Base-by-base conservation (phyloP, 2,329 filamentous ascomycete genomes). In the Aspergillus pseudotamarii region DNA sequence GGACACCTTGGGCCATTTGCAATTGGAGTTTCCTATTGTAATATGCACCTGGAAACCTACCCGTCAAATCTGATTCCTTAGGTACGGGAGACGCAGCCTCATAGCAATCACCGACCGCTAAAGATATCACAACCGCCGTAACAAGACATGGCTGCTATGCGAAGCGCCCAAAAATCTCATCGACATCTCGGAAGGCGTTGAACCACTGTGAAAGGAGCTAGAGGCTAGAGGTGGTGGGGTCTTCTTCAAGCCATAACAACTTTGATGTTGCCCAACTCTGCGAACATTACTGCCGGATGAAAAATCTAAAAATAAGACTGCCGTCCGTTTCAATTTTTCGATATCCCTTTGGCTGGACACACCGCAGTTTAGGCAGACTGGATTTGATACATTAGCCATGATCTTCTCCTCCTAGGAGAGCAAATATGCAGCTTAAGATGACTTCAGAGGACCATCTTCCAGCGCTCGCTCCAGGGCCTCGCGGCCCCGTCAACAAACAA, bases 401-500 rank as follows among this genome's bases (percentile, higher is more conserved):
- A 21, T 55, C 32, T 30, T 32, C 53, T 43, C 4, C 45, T 34
- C 34, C 26, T 36, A 26, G 12, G 11, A 26, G 48, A 26, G 46
- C 38, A 58, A 34, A 45, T 34, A 14, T 38, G 30, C n/a, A 26
- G 26, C 38, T 36, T 14, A 59, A 62, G 23, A 71, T 71, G 69
- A 60, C 63, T 26, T 54, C 64, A 14, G 66, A 68, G 32, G 66
- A 71, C 38, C 62, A 68, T 12, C 73, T 76, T 51, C 70, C 69
- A 58, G 57, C 68, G 14, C 66, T 77, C 32, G 74, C 74, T 34
- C 75, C 74, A 61, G 64, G 66, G 34, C 66, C 74, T 55, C 59
- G 68, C 59, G 59, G 65, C 55, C 43, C 61, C 62, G 48, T 69
- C 62, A 57, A 67, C 64, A 32, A 64, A 58, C 45, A 64, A 34